Evolutionary conservation across 176 grass and related monocot genomes (phyloP), one percentile per base, ranked within the genome.

Genomic region (Typha latifolia): DNA sequence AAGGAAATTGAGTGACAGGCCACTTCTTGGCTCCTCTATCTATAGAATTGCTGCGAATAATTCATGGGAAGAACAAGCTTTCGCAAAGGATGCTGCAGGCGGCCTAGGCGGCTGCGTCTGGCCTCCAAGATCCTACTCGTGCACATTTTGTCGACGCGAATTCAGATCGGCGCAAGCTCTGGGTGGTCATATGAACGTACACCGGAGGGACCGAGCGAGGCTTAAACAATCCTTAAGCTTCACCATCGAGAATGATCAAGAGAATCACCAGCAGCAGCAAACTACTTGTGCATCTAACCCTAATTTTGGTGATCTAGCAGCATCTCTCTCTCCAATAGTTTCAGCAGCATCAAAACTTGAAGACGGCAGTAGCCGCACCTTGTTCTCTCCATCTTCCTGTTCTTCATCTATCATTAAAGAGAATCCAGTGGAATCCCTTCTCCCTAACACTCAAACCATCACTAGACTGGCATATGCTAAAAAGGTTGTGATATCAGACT

Each of bases 61-160:
- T 63, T 87, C 88, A 14, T 91, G 81, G 81, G 84, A 91, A 62
- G 88, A 91, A 73, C 67, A 80, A 69, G 84, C 84, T 3, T 91
- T 91, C 29, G 81, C 77, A 15, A 61, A 70, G 73, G 88, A 91
- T 56, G 75, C 83, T 1, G 78, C 73, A 21, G 83, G 83, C 26
- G 63, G 80, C 27, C 69, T 81, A n/a, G 78, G 76, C 37, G 78
- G 80, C 20, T 81, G 84, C 66, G 77, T 87, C 48, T 91, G 88
- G 88, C 88, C 88, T 48, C 88, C 88, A 72, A 71, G 88, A 51
- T 91, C 84, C 64, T 91, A 91, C 78, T 80, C 81, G 2, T 91
- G 88, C 74, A 91, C 74, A 56, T 91, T 91, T 69, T 91, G 88
- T 61, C 62, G 74, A 2, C 77, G 88, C 9, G 84, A 91, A 76